Evolutionary conservation across 306 rosid genomes (phyloP).

Genomic region (Pueraria montana): DNA sequence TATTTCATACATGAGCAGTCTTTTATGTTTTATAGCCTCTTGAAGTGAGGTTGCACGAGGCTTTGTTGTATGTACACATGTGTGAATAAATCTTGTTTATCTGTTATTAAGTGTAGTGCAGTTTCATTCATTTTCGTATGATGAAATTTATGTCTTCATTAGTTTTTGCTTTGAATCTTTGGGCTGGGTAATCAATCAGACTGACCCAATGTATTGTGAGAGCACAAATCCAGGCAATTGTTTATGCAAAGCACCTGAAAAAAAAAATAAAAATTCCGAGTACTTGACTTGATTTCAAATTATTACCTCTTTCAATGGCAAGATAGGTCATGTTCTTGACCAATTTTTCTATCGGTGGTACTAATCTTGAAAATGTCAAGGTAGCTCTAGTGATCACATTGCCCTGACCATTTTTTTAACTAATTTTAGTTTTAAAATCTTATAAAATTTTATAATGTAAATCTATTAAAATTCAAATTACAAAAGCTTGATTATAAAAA

Average conservation of each 20-base stretch:
- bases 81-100: conserved; percentile 66
- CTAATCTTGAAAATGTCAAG: not conserved
- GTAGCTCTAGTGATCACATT: not conserved
- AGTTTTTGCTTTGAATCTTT: conserved; percentile 17
- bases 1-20: conserved; percentile 41
- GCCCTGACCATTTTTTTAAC: not conserved
- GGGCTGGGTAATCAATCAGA: conserved; percentile 18
- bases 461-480: no score
- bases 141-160: conserved; percentile 49
- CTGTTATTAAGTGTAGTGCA: conserved; percentile 62
- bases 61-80: conserved; percentile 54
- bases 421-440: not conserved
- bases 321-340: not conserved
- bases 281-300: not conserved
- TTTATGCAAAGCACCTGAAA: not conserved
- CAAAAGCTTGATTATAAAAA: no score
- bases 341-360: not conserved
- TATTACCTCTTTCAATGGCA: not conserved
- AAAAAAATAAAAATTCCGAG: not conserved
- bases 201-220: not conserved
- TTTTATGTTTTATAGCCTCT: conserved; percentile 32
- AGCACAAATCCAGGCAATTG: not conserved
- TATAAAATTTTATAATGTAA: no score
- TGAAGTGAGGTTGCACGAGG: conserved; percentile 54
- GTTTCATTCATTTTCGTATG: conserved; percentile 42